Base-by-base conservation (phyloP, 164 flowering plant species). In the Nelumbo lutea region DNA sequence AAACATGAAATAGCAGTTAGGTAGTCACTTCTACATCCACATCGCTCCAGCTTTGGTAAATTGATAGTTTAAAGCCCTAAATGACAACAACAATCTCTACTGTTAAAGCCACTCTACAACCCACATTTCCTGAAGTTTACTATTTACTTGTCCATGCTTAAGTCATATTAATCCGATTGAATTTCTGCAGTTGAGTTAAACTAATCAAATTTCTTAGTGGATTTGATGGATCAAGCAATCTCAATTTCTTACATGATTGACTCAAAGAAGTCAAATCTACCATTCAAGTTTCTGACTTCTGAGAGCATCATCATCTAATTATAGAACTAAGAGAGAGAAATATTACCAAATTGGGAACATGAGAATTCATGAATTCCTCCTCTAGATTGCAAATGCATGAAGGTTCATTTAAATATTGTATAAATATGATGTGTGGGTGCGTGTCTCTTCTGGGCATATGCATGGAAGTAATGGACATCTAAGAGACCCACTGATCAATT, bases 321-420 rank as follows among this genome's bases (percentile, higher is more conserved):
- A 27, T 27, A 27, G 27, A 27, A 27, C 27, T 27, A 27, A 27
- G n/a, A n/a, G n/a, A n/a, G n/a, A n/a, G n/a, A n/a, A n/a, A n/a
- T n/a, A n/a, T 82, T 79, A 96, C 99, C 99, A 79, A 96, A 96
- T 73, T 96, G 99, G 73, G 99, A 96, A 80, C 93, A 98, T 68
- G 99, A 96, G 84, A 93, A 96, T 75, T 96, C 99, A 79, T 96
- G 99, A 79, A 96, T 96, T 67, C 99, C 99, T 73, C 99, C 99
- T 75, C 97, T 98, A 72, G 99, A 96, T 98, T 96, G 93, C 81
- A 82, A 77, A 76, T 57, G n/a, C 14, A 53, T 53, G 14, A 0
- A 15, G 14, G 14, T 53, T 15, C 11, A 53, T 4, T 53, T 10
- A 46, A 46, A 46, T 46, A 46, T 46, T 4, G 48, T 4, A 7